Evolutionary conservation across 768 basidiomycete genomes (phyloP).

Genomic region (Pholiota microspora): DNA sequence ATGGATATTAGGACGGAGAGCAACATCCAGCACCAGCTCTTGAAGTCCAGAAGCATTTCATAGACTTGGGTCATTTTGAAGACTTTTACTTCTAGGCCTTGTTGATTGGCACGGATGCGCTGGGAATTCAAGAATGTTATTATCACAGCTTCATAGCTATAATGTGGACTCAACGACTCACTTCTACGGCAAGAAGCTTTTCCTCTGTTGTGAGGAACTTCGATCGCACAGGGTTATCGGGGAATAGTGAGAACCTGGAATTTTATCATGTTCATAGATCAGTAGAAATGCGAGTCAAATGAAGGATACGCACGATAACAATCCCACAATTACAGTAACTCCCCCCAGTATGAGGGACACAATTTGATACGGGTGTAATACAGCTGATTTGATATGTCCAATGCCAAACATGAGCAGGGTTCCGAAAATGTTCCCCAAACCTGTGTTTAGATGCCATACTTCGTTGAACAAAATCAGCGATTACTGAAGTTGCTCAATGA

Average conservation of each 20-base stretch:
- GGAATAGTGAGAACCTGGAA: slow-evolving; percentile 29
- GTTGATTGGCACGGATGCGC: slow-evolving; percentile 33
- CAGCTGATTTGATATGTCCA: slow-evolving; percentile 27
- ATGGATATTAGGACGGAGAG: slow-evolving; percentile 22
- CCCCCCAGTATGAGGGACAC: slow-evolving; percentile 28
- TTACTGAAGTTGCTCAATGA: background rate
- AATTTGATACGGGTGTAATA: slow-evolving; percentile 27
- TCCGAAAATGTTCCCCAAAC: slow-evolving; percentile 33
- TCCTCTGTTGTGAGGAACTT: slow-evolving; percentile 29
- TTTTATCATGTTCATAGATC: background rate
- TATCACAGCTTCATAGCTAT: background rate
- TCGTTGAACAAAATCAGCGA: background rate
- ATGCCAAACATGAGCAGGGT: slow-evolving; percentile 35
- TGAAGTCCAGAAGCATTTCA: slow-evolving; percentile 31
- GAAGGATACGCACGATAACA: slow-evolving; percentile 19
- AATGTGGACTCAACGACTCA: background rate
- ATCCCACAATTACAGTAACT: slow-evolving; percentile 25
- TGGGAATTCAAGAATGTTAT: background rate
- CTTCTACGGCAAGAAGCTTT: slow-evolving; percentile 31
- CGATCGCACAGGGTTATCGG: slow-evolving; percentile 30
- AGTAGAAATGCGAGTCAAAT: background rate
- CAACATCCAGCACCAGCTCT: slow-evolving; percentile 34
- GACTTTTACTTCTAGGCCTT: slow-evolving; percentile 29
- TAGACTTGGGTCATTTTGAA: slow-evolving; percentile 29
- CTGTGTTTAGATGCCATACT: slow-evolving; percentile 32